phyloP scores from a whole-genome alignment of 176 grass and related monocot species.

The Carex myosuroides region DNA sequence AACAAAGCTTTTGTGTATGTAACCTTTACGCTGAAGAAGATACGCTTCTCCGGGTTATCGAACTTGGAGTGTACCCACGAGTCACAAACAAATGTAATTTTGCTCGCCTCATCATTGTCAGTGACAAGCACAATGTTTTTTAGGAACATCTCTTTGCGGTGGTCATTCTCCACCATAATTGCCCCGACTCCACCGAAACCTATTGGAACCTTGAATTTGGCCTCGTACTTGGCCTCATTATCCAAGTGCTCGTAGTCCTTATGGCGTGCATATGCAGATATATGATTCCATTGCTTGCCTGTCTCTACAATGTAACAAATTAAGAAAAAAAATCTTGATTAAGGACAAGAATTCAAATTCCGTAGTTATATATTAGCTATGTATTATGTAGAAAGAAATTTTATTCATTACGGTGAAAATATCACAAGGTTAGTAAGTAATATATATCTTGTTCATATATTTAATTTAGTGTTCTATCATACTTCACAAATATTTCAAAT shows the following conservation, averaged over 20 bases:
- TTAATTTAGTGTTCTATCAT: background rate
- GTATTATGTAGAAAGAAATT: background rate
- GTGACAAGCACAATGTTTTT: constrained; percentile 44
- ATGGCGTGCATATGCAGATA: constrained; percentile 30
- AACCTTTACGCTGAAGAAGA: constrained; percentile 64
- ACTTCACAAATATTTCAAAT: too few species aligned
- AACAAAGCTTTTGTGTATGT: background rate
- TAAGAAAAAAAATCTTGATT: background rate
- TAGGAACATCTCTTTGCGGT: constrained; percentile 70
- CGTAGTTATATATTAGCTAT: background rate
- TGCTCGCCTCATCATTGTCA: constrained; percentile 18
- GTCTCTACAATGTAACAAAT: constrained; percentile 31
- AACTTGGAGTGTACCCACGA: constrained; percentile 91
- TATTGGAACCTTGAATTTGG: constrained; percentile 32
- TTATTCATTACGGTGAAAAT: background rate
- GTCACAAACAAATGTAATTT: constrained; percentile 39
- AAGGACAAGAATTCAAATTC: background rate
- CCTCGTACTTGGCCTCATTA: constrained; percentile 33
- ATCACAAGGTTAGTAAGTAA: background rate
- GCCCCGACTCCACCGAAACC: constrained; percentile 55
- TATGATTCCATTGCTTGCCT: constrained; percentile 32
- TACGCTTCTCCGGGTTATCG: constrained; percentile 37
- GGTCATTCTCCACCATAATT: constrained; percentile 73
- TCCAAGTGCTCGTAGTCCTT: too few species aligned
- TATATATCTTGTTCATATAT: background rate